Evolutionary conservation across 2,329 filamentous ascomycete genomes (phyloP), one percentile per base, ranked within the genome.

Genomic region (Dactylella cylindrospora): DNA sequence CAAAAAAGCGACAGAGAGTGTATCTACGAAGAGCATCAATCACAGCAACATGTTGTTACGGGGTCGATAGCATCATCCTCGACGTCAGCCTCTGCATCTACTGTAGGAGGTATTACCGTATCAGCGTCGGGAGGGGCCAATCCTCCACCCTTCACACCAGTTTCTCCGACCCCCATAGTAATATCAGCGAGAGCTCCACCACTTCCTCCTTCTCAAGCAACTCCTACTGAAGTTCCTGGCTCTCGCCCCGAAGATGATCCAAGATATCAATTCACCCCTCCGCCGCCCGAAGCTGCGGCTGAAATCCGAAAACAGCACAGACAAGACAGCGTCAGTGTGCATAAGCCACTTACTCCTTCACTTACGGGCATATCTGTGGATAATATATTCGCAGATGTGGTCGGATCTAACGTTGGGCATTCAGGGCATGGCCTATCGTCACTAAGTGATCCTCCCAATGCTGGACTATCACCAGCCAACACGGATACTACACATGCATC

Each of bases 1-100:
- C 67, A 70, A 12, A 77, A 76, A 65, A 73, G 72, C 32, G 70
- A 72, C 38, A 72, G 75, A 60, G 71, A 72, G 51, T 78, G 76
- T 65, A 66, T 72, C 10, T 76, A 76, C 67, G 70, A 62, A 31
- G 40, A 49, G 9, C 41, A n/a, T n/a, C n/a, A n/a, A n/a, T 10
- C 33, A 50, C 38, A 23, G 20, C 38, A 31, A 6, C 36, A n/a
- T 19, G 5, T 6, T 38, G 13, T 20, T 19, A 5, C 52, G 13
- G 36, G 25, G 17, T 19, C 38, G 3, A 43, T 45, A 35, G n/a
- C n/a, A n/a, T n/a, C n/a, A n/a, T n/a, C n/a, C n/a, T n/a, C n/a
- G n/a, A n/a, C n/a, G n/a, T n/a, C n/a, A n/a, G n/a, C n/a, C n/a
- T n/a, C n/a, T n/a, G n/a, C n/a, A n/a, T n/a, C n/a, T n/a, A n/a